Conservation (phyloP, 2,329 filamentous ascomycete species). For the Conoideocrella luteorostrata region DNA sequence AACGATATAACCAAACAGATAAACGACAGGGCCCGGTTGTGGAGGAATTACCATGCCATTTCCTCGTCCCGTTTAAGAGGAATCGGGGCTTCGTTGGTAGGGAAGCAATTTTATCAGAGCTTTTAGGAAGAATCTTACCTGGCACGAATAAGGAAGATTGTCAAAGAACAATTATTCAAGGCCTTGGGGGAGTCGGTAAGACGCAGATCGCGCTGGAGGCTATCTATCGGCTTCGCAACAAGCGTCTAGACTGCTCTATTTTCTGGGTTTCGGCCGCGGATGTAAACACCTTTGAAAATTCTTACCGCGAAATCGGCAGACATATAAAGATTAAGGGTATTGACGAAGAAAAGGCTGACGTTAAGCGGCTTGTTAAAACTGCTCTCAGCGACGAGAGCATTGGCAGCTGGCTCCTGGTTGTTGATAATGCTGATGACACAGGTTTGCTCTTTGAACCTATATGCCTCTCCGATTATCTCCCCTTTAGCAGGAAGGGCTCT, state of each 20-base stretch:
- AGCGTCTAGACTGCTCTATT: slow-evolving; percentile 20
- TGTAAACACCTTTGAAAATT: slow-evolving; percentile 24
- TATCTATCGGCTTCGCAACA: slow-evolving; percentile 2
- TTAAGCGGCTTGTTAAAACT: slow-evolving; percentile 28
- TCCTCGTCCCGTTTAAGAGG: slow-evolving; percentile 16
- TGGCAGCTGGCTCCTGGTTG: slow-evolving; percentile 34
- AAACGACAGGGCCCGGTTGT: neutral
- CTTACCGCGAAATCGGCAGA: slow-evolving; percentile 27
- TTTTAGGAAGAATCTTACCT: slow-evolving; percentile 12
- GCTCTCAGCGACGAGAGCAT: slow-evolving; percentile 21
- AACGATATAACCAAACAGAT: neutral
- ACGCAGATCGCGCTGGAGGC: slow-evolving; percentile 29
- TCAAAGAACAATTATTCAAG: slow-evolving; percentile 20
- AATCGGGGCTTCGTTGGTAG: slow-evolving; percentile 18
- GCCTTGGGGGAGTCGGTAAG: slow-evolving; percentile 28
- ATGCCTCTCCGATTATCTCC: slow-evolving; percentile 13
- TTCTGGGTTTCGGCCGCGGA: slow-evolving; percentile 22
- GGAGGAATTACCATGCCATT: too few species aligned
- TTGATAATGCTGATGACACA: slow-evolving; percentile 33
- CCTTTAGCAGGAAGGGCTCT: slow-evolving; percentile 11
- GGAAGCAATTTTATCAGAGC: slow-evolving; percentile 10
- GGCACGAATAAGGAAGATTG: slow-evolving; percentile 11
- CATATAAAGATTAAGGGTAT: slow-evolving; percentile 20
- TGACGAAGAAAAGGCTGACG: slow-evolving; percentile 26
- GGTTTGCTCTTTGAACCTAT: slow-evolving; percentile 20